Percentiles rank a stretch among this genome's conserved stretches.
phyloP scores from a whole-genome alignment of 148 eudicot genomes.

The Diospyros lotus region DNA sequence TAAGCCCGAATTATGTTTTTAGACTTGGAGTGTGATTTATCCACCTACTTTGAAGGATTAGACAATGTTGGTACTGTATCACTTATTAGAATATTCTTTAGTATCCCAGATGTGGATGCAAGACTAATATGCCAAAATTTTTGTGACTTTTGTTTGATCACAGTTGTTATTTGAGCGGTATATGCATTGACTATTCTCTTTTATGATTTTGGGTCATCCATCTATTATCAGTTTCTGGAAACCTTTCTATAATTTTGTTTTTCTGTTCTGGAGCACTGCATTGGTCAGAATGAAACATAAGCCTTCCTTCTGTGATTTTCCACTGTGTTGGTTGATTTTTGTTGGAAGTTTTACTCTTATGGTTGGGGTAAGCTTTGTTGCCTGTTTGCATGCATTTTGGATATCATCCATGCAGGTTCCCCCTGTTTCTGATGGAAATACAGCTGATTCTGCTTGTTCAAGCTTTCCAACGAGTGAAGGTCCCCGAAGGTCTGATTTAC shows the following conservation, averaged over 20 bases:
- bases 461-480: conserved; percentile 33
- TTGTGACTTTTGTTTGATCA: background rate
- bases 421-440: conserved; percentile 44
- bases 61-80: background rate
- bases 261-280: background rate
- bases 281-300: background rate
- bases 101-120: background rate
- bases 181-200: background rate
- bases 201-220: background rate
- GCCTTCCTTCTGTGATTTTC: background rate
- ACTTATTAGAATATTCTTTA: background rate
- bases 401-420: conserved; percentile 46
- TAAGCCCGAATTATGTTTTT: no score
- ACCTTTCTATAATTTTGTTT: background rate
- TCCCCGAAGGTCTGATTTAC: conserved; percentile 45
- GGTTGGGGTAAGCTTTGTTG: background rate
- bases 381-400: conserved; percentile 1
- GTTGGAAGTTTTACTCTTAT: background rate
- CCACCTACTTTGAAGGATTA: no score
- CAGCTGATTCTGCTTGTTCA: conserved; percentile 38
- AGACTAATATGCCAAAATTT: background rate
- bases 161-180: background rate
- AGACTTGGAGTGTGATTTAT: no score
- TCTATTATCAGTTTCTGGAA: background rate
- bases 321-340: background rate